phyloP scores from a whole-genome alignment of 345 rosid species.

The Euphorbia tirucalli region DNA sequence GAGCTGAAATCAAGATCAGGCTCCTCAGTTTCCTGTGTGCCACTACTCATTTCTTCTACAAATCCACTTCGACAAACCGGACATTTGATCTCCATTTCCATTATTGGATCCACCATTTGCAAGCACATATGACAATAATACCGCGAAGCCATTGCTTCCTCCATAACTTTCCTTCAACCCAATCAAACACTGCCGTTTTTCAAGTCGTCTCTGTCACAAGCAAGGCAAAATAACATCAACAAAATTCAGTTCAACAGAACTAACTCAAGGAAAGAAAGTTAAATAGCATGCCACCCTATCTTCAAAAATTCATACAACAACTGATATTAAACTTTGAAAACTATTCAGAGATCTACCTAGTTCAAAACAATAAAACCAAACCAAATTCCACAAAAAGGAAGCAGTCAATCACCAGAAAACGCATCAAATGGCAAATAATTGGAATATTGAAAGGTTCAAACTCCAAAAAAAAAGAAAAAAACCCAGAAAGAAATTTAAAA shows the following conservation, averaged over 20 bases:
- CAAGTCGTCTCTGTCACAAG: constrained; percentile 29
- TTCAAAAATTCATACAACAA: background rate
- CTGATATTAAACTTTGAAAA: background rate
- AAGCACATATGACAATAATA: constrained; percentile 74
- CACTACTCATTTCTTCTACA: constrained; percentile 43
- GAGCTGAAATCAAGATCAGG: constrained; percentile 65
- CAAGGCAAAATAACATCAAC: background rate
- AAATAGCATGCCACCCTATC: background rate
- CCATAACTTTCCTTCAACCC: constrained; percentile 31
- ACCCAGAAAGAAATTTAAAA: background rate
- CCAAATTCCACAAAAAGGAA: constrained; percentile 2
- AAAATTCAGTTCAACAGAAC: background rate
- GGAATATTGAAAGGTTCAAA: background rate
- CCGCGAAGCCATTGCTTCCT: constrained; percentile 43
- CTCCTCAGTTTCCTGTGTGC: constrained; percentile 28
- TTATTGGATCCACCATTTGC: constrained; percentile 59
- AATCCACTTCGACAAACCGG: constrained; percentile 70
- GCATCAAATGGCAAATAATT: background rate
- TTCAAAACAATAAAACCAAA: too few relatives aligned
- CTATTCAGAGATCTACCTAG: background rate
- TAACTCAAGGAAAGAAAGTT: too few relatives aligned
- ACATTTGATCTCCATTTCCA: constrained; percentile 81
- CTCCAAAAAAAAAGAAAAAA: background rate
- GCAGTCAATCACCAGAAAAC: background rate
- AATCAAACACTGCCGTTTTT: background rate